Evolutionary conservation across 1,284 basidiomycete genomes (phyloP).

Genomic region (Puccinia brachypodii): DNA sequence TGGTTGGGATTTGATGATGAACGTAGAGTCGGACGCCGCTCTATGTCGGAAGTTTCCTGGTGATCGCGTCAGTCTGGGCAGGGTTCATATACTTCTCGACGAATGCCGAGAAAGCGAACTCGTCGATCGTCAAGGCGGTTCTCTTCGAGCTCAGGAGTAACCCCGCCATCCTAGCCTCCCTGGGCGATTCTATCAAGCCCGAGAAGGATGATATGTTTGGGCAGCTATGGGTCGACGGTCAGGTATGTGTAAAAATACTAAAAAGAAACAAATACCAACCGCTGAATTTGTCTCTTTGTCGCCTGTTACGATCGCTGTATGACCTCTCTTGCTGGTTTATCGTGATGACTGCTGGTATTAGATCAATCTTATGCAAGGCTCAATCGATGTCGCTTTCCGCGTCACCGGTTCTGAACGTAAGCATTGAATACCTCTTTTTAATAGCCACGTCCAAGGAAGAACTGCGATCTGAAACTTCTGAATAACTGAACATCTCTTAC

Average conservation of each 20-base stretch:
- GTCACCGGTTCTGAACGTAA: constrained; percentile 37
- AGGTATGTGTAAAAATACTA: constrained; percentile 10
- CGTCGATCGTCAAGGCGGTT: constrained; percentile 34
- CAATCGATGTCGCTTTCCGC: constrained; percentile 41
- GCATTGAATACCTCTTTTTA: not conserved
- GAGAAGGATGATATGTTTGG: constrained; percentile 33
- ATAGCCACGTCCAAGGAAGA: not conserved
- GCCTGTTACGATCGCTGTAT: not conserved
- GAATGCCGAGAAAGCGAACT: constrained; percentile 43
- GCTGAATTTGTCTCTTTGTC: not conserved
- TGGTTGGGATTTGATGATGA: not conserved
- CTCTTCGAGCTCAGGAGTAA: constrained; percentile 37
- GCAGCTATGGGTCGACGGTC: constrained; percentile 41
- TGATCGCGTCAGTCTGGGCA: constrained; percentile 31
- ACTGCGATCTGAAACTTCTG: too few species aligned
- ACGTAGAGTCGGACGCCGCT: constrained; percentile 24
- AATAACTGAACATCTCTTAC: too few species aligned
- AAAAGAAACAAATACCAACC: not conserved
- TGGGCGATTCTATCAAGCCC: constrained; percentile 24
- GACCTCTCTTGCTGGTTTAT: not conserved
- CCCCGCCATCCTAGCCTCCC: not conserved
- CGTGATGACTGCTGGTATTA: not conserved
- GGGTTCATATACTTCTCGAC: constrained; percentile 40
- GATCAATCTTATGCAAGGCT: constrained; percentile 43
- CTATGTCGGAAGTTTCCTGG: constrained; percentile 21